Evolutionary conservation across 2,329 filamentous ascomycete species (phyloP).

Genomic region (Alternaria brassicae): DNA sequence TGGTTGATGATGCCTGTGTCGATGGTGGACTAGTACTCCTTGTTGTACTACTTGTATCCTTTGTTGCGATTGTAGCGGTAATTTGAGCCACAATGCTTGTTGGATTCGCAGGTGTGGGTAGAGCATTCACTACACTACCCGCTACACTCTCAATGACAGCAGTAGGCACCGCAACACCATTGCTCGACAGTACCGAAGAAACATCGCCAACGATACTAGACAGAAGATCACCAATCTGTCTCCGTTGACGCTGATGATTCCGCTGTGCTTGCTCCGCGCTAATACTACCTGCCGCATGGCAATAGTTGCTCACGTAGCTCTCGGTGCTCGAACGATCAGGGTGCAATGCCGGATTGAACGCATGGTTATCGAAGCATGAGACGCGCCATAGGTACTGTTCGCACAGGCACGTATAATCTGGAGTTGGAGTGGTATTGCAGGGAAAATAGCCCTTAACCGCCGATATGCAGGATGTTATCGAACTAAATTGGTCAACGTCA

Average conservation of each 20-base stretch:
- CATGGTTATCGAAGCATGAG: conserved; percentile 22
- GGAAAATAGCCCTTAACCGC: conserved; percentile 16
- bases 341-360: conserved; percentile 3
- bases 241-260: conserved; percentile 8
- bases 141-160: conserved; percentile 5
- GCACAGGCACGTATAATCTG: conserved; percentile 17
- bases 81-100: conserved; percentile 4
- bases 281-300: conserved; percentile 17
- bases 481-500: conserved; percentile 4
- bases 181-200: conserved; percentile 14
- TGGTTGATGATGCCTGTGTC: neutral
- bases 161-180: conserved; percentile 7
- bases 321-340: conserved; percentile 1
- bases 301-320: neutral
- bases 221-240: conserved; percentile 18
- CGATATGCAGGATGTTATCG: conserved; percentile 10
- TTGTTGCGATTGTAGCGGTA: neutral
- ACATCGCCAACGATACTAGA: conserved; percentile 20
- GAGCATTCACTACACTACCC: conserved; percentile 3
- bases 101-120: conserved; percentile 1
- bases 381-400: conserved; percentile 23
- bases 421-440: neutral
- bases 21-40: neutral
- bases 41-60: neutral
- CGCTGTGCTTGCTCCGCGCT: conserved; percentile 3